Conservation (phyloP, 805 yeast genomes). For the Barnettozyma populi region DNA sequence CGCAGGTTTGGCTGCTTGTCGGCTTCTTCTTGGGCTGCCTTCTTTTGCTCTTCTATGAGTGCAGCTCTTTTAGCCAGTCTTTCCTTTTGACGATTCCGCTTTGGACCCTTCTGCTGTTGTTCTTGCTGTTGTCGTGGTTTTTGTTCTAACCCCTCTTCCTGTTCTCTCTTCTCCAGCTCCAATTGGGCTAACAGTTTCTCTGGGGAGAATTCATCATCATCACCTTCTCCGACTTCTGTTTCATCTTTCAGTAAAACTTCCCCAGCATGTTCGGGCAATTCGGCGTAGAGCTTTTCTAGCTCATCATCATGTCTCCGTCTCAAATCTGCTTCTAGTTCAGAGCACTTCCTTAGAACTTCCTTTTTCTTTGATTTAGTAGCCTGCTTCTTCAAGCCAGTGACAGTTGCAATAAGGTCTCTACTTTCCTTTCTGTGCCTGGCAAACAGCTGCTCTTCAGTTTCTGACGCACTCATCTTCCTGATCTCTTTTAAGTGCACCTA, state of each 20-base stretch:
- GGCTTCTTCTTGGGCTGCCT: slow-evolving; percentile 72
- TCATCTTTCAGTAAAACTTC: slow-evolving; percentile 31
- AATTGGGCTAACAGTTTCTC: slow-evolving; percentile 61
- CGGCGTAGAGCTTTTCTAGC: slow-evolving; percentile 21
- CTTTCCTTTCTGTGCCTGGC: slow-evolving; percentile 65
- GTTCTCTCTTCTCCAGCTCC: slow-evolving; percentile 33
- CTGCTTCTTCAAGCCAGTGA: slow-evolving; percentile 76
- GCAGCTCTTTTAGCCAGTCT: slow-evolving; percentile 72
- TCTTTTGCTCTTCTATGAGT: slow-evolving; percentile 52
- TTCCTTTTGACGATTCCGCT: slow-evolving; percentile 82
- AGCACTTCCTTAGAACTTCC: slow-evolving; percentile 55
- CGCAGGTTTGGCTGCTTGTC: slow-evolving; percentile 58
- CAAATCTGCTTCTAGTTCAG: slow-evolving; percentile 51
- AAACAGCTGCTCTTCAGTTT: slow-evolving; percentile 43
- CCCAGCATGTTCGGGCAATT: background rate
- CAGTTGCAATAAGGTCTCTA: slow-evolving; percentile 57
- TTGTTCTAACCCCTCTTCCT: slow-evolving; percentile 12
- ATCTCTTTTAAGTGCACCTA: background rate
- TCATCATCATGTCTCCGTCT: slow-evolving; percentile 52
- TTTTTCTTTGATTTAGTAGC: slow-evolving; percentile 76
- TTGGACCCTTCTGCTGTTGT: slow-evolving; percentile 33
- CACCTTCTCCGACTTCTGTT: slow-evolving; percentile 26
- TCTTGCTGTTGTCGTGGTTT: slow-evolving; percentile 10
- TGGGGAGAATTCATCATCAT: slow-evolving; percentile 54
- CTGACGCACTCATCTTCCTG: slow-evolving; percentile 21